Evolutionary conservation across 2,329 filamentous ascomycete genomes (phyloP).

Genomic region (Colletotrichum noveboracense): DNA sequence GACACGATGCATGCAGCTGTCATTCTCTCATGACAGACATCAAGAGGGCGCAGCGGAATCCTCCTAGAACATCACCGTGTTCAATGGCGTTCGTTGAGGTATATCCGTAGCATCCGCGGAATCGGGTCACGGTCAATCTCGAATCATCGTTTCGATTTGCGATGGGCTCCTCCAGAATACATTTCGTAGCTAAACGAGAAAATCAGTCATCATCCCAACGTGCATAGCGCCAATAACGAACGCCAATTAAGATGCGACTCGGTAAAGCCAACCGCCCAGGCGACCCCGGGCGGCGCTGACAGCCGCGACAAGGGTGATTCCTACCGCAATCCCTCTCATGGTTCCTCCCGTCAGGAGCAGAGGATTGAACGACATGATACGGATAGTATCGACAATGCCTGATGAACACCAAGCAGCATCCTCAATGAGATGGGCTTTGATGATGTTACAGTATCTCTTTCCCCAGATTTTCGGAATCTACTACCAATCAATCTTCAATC

Average conservation of each 20-base stretch:
- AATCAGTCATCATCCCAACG: not conserved
- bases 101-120: not conserved
- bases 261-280: not conserved
- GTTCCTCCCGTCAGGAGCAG: not conserved
- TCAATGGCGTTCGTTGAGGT: not conserved
- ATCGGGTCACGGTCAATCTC: not conserved
- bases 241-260: constrained; percentile 17
- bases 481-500: not conserved
- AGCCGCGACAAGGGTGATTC: not conserved
- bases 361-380: not conserved
- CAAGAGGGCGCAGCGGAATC: not conserved
- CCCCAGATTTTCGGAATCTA: not conserved
- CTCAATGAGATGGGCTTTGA: not conserved
- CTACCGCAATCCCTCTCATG: not conserved
- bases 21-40: not conserved
- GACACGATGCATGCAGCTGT: not conserved
- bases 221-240: not conserved
- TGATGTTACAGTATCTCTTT: not conserved
- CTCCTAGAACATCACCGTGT: not conserved
- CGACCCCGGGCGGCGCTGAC: not conserved
- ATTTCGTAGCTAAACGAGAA: not conserved
- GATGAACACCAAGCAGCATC: not conserved
- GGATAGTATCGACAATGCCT: not conserved
- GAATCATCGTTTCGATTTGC: not conserved
- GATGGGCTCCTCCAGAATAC: not conserved